Evolutionary conservation across 768 basidiomycete genomes (phyloP).

Genomic region (Russula brevipes): DNA sequence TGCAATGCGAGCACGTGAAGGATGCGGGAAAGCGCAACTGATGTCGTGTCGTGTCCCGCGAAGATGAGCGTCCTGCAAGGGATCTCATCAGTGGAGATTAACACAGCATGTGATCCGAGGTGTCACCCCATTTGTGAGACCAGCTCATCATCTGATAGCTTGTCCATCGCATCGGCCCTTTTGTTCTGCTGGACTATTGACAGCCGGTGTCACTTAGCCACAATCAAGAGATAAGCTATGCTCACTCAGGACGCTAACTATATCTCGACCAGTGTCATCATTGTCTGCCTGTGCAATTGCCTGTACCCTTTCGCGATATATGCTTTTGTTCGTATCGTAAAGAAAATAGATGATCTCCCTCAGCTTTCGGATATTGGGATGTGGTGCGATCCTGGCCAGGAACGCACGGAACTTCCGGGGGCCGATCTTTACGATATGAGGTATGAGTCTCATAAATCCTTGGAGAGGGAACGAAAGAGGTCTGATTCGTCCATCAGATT

Average conservation of each 20-base stretch:
- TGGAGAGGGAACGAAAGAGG: conserved; percentile 19
- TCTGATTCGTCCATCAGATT: conserved; percentile 6
- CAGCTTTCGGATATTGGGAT: conserved; percentile 23
- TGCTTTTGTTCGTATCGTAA: conserved; percentile 21
- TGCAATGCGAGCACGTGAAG: conserved; percentile 24
- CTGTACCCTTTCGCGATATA: conserved; percentile 5
- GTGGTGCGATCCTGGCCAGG: conserved; percentile 23
- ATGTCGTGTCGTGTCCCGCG: conserved; percentile 27
- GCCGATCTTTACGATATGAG: conserved; percentile 22
- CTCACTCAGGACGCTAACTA: conserved; percentile 21
- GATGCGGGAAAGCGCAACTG: conserved; percentile 24
- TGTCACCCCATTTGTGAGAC: conserved; percentile 31
- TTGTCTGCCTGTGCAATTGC: background rate
- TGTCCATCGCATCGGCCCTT: conserved; percentile 22
- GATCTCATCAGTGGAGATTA: background rate
- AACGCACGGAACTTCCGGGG: conserved; percentile 24
- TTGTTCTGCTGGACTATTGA: conserved; percentile 28
- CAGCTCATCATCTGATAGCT: conserved; percentile 29
- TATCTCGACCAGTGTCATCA: conserved; percentile 12
- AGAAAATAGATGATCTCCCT: conserved; percentile 27
- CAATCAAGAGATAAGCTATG: background rate
- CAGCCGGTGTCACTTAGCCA: background rate
- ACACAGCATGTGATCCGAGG: background rate
- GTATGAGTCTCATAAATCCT: conserved; percentile 22
- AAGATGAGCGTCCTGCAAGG: conserved; percentile 24